Evolutionary conservation across 2,329 filamentous ascomycete species (phyloP).

Genomic region (Aspergillus neotritici): DNA sequence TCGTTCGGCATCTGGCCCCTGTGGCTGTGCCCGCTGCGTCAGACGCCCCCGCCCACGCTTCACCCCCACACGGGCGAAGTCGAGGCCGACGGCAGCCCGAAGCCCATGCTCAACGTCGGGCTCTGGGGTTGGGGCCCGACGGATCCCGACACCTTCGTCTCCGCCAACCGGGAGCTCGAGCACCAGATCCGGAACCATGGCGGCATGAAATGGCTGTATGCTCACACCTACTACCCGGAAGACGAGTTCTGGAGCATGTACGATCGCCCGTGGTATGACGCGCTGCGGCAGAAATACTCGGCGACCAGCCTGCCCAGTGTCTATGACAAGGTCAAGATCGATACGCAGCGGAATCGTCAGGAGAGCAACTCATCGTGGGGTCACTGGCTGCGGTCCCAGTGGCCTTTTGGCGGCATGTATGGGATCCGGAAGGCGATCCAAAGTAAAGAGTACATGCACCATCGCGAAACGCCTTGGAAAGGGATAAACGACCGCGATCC

Average conservation of each 20-base stretch:
- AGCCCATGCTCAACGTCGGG: background rate
- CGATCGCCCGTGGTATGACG: no score
- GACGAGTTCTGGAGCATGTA: no score
- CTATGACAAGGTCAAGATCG: background rate
- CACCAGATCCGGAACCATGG: no score
- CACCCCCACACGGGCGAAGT: constrained; percentile 3
- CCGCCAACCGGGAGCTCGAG: no score
- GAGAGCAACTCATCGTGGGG: constrained; percentile 13
- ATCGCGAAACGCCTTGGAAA: constrained; percentile 15
- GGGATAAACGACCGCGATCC: background rate
- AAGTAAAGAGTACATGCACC: constrained; percentile 15
- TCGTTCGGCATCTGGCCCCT: constrained; percentile 50
- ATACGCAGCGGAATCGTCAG: constrained; percentile 8
- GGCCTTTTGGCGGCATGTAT: constrained; percentile 13
- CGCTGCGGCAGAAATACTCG: no score
- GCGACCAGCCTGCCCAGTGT: no score
- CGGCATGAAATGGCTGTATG: no score
- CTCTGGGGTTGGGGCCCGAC: background rate
- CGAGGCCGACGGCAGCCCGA: background rate
- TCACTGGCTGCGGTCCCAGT: constrained; percentile 8
- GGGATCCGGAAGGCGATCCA: constrained; percentile 14
- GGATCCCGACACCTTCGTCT: no score
- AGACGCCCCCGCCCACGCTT: constrained; percentile 15
- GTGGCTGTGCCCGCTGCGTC: constrained; percentile 52
- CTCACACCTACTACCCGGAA: no score